Evolutionary conservation across 1,284 basidiomycete genomes (phyloP), one percentile per base, ranked within the genome.

Genomic region (Boletus mariae): DNA sequence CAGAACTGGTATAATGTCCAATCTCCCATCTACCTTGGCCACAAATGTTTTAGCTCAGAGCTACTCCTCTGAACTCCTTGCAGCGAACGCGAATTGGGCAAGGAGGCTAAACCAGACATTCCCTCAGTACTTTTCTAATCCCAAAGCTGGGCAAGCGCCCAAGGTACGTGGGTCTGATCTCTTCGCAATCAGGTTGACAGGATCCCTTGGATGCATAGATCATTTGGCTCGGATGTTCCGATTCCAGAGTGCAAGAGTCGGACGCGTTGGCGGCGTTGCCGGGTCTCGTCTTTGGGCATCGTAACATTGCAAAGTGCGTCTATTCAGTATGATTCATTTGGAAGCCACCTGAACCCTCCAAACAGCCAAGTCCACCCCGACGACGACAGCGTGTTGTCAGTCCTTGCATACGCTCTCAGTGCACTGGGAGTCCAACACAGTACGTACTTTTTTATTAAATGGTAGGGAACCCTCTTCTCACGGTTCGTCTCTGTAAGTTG

Each of bases 201-300:
- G 7, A 15, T 10, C 12, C 4, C 20, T 20, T 3, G n/a, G 12
- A 46, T 5, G 8, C 5, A 3, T n/a, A 79, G 69, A 57, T 75
- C 32, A 73, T 83, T 49, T 84, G 82, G 82, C 69, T 84, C 47
- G 82, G 80, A 8, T 80, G 79, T 61, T 71, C 75, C 11, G 80
- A 80, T 60, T 78, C 76, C 3, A 69, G 79, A 26, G 71, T 80
- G 2, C 74, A 75, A 7, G 78, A 75, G 54, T 70, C 69, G 2
- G 73, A 76, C 32, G 63, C 72, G 26, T 65, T 65, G 15, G 58
- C 52, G 8, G 59, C 68, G 10, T 64, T 73, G 55, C 80, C 80
- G 0, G 79, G 80, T 48, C 74, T 74, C 47, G 69, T 77, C 51
- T 82, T 82, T 56, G 77, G 77, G 5, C 76, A 79, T 57, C 68